Base-by-base conservation (phyloP, 257 asterid genomes). In the Lithospermum erythrorhizon region DNA sequence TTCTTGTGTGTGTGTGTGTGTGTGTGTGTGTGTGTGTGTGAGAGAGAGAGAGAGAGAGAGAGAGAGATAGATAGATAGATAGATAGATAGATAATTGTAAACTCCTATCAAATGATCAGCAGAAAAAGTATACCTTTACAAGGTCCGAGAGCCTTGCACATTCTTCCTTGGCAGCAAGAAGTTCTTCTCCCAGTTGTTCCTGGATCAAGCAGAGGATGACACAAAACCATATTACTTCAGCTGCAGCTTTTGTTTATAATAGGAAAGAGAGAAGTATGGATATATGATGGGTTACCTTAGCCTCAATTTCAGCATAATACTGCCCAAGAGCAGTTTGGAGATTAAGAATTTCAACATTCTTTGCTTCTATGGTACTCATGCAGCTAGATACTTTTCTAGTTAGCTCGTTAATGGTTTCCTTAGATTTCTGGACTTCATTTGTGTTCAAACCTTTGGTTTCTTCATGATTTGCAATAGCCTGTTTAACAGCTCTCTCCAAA, bases 311-410 rank as follows among this genome's bases (percentile, higher is more conserved):
- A 29, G 99, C 99, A 70, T 93, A 86, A 76, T 89, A 86, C 78
- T 93, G 99, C 62, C 99, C 97, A 59, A 93, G 95, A 13, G 99
- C 99, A 73, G 97, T 86, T 78, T 89, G 99, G 67, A 93, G 87
- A 78, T 93, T 93, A 65, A 83, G 94, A 76, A 86, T 78, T 82
- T 93, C 99, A 71, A 76, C 75, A 70, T 83, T 89, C 79, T 93
- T 90, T 70, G 90, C 80, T 68, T 93, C 90, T 73, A 93, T 77
- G 53, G 83, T 77, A 79, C 79, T 79, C 80, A 66, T 69, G 73
- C 85, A 84, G 79, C 79, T 73, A 27, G 77, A 74, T 72, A 89
- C 63, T 72, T 87, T 89, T 73, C 83, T 80, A 68, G 82, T 87
- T 56, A 93, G 89, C 72, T 83, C 96, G 1, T 83, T 87, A 56